Evolutionary conservation across 495 filamentous ascomycete genomes (phyloP), one percentile per base, ranked within the genome.

Genomic region (Lasiosphaeriaceae sp.): DNA sequence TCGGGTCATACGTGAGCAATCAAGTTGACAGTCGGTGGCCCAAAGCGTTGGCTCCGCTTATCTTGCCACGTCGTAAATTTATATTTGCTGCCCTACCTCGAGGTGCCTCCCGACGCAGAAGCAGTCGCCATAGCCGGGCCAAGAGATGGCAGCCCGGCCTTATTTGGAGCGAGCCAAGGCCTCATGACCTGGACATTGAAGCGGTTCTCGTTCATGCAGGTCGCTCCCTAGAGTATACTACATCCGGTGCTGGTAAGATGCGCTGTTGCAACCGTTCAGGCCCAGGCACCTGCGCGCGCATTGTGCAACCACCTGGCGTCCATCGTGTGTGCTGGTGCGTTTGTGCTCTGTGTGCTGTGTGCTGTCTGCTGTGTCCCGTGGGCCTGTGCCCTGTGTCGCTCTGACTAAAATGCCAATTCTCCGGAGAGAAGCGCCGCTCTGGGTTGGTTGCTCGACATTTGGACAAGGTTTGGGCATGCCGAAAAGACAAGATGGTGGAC

Each of bases 191-290:
- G 55, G 37, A 19, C 48, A 35, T 12, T 11, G 39, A 12, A 5
- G 26, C 44, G 51, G 50, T 55, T 46, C 61, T 67, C 65, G 52
- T 59, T 52, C 57, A 58, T 64, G 65, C 65, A 67, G 49, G 59
- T 48, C n/a, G n/a, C n/a, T n/a, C n/a, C n/a, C n/a, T n/a, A n/a
- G n/a, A n/a, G n/a, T n/a, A n/a, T n/a, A n/a, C n/a, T n/a, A n/a
- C n/a, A n/a, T n/a, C n/a, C n/a, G 49, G 43, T 48, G 52, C 24
- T 17, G 23, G 51, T 54, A 4, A 7, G 50, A 7, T 54, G 37
- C 51, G 12, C 24, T 45, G 17, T 1, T 46, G 16, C 39, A 43
- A 16, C 39, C 26, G 26, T 23, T 21, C 21, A 34, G 52, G 35
- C 35, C 48, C 49, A 54, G 56, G 49, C 31, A 54, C 56, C 20